A percentile compares a stretch with the other conserved stretches of the same genome.
These are phyloP conservation scores for Pestalotiopsis sp. DNA, from an alignment of 2,329 filamentous ascomycete genomes.

Conservation along the genomic window DNA sequence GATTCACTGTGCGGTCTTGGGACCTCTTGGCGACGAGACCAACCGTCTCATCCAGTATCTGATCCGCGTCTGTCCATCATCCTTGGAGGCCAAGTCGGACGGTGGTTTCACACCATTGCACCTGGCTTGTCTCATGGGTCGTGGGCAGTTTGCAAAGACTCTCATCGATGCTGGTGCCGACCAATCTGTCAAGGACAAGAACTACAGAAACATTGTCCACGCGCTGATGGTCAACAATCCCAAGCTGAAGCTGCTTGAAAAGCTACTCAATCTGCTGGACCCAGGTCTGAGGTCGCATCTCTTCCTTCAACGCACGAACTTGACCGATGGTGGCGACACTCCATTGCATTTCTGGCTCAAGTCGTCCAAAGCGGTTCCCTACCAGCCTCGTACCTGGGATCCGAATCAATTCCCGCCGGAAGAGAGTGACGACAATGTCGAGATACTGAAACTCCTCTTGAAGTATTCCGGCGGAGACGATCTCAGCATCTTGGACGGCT, in stretches of 20 bases:
- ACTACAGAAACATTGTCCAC: conserved; percentile 72
- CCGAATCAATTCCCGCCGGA: conserved; percentile 22
- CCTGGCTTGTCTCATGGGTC: conserved; percentile 63
- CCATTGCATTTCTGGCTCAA: conserved; percentile 66
- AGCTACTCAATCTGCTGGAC: conserved; percentile 62
- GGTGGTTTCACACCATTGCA: conserved; percentile 68
- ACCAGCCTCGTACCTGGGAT: conserved; percentile 20
- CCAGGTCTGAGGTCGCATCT: conserved; percentile 57
- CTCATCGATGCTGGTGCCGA: conserved; percentile 73
- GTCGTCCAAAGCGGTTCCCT: conserved; percentile 17
- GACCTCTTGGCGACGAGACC: conserved; percentile 40
- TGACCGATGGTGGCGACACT: conserved; percentile 56
- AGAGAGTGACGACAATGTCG: conserved; percentile 32
- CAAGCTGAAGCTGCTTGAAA: conserved; percentile 38
- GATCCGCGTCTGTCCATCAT: conserved; percentile 61
- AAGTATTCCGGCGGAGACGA: conserved; percentile 59
- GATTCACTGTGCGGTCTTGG: conserved; percentile 68
- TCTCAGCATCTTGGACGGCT: conserved; percentile 61
- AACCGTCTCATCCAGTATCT: conserved; percentile 67
- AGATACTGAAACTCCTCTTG: conserved; percentile 53
- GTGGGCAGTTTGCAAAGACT: conserved; percentile 56
- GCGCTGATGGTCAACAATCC: conserved; percentile 43
- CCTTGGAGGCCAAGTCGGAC: conserved; percentile 63
- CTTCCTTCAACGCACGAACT: conserved; percentile 59
- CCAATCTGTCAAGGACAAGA: conserved; percentile 63